Percentiles rank a stretch among this genome's conserved stretches.
phyloP scores from a whole-genome alignment of 495 filamentous ascomycete species.

The Durotheca rogersii region DNA sequence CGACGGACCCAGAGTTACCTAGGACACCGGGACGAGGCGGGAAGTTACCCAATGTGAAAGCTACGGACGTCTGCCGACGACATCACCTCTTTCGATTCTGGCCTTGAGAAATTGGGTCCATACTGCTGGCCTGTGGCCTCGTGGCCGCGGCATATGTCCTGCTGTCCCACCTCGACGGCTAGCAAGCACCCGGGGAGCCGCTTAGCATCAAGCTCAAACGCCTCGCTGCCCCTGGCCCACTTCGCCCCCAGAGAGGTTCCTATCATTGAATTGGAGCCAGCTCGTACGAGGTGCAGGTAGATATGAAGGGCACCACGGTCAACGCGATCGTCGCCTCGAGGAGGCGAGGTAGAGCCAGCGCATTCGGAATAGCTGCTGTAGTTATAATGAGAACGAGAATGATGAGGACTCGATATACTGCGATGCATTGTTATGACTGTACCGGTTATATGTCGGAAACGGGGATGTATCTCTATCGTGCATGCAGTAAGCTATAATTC shows the following conservation, averaged over 20 bases:
- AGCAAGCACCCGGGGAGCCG: slow-evolving; percentile 9
- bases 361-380: background rate
- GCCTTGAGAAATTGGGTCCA: slow-evolving; percentile 17
- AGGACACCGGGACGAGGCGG: no score
- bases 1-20: no score
- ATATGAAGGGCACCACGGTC: slow-evolving; percentile 19
- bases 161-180: slow-evolving; percentile 7
- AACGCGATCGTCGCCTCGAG: slow-evolving; percentile 14
- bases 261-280: background rate
- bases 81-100: slow-evolving; percentile 23
- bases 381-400: no score
- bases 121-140: slow-evolving; percentile 2
- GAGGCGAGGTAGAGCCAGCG: slow-evolving; percentile 3
- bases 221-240: slow-evolving; percentile 14
- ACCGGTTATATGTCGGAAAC: no score
- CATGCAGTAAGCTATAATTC: no score
- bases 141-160: slow-evolving; percentile 15
- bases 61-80: background rate
- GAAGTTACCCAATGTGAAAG: no score
- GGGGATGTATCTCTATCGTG: no score
- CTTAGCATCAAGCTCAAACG: slow-evolving; percentile 41
- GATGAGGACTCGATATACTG: no score
- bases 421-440: no score
- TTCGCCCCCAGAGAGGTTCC: slow-evolving; percentile 1
- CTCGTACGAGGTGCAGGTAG: slow-evolving; percentile 4